Evolutionary conservation across 768 basidiomycete species (phyloP).

Genomic region (Termitomyces sp.): DNA sequence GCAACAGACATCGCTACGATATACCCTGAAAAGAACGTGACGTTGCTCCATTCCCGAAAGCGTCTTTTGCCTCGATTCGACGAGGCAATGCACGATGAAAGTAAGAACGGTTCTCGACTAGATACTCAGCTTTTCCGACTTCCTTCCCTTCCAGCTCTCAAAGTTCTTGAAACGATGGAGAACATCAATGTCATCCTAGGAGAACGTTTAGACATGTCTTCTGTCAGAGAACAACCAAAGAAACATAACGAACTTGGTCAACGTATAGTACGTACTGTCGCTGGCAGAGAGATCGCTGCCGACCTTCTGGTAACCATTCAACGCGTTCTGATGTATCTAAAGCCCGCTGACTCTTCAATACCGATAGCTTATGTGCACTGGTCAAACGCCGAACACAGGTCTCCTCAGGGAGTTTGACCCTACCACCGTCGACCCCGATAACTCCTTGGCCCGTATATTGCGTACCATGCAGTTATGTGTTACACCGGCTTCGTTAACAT

Average conservation of each 20-base stretch:
- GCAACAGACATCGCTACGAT: slow-evolving; percentile 56
- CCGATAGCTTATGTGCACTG: slow-evolving; percentile 52
- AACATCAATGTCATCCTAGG: slow-evolving; percentile 46
- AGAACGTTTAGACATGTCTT: slow-evolving; percentile 44
- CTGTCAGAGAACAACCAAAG: slow-evolving; percentile 20
- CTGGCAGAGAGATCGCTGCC: slow-evolving; percentile 44
- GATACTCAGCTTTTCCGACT: not conserved
- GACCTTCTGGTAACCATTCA: slow-evolving; percentile 38
- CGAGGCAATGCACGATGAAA: slow-evolving; percentile 2
- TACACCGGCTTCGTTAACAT: slow-evolving; percentile 1
- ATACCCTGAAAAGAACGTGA: slow-evolving; percentile 46
- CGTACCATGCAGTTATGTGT: slow-evolving; percentile 47
- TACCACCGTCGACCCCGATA: slow-evolving; percentile 30
- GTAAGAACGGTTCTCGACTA: not conserved
- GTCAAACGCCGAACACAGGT: slow-evolving; percentile 51
- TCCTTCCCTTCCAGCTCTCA: slow-evolving; percentile 22
- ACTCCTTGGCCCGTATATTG: slow-evolving; percentile 37
- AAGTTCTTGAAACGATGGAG: slow-evolving; percentile 30
- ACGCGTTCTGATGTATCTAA: not conserved
- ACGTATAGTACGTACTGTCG: slow-evolving; percentile 37
- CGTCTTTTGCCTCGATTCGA: slow-evolving; percentile 15
- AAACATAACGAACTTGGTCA: slow-evolving; percentile 21
- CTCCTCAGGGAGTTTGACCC: slow-evolving; percentile 39
- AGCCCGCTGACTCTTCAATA: not conserved
- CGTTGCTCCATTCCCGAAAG: slow-evolving; percentile 52